A percentile compares a stretch with the other conserved stretches of the same genome.
Conservation (phyloP, 176 grass and related monocot species). For the Triticum turgidum region DNA sequence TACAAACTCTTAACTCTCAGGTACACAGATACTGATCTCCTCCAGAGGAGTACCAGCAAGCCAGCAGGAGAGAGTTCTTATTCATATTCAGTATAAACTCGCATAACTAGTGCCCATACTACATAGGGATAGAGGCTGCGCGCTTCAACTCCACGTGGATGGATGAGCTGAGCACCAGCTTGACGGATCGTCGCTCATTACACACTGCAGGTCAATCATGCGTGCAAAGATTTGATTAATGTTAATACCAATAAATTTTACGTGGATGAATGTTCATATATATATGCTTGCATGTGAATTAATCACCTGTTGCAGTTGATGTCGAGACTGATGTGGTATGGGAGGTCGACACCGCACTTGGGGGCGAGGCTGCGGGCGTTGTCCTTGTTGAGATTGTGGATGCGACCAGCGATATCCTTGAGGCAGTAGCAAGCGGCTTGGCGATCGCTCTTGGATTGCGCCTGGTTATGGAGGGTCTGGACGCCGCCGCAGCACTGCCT, state of each 20-base stretch:
- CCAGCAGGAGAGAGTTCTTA: background rate
- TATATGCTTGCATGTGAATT: background rate
- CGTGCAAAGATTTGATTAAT: background rate
- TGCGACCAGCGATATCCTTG: background rate
- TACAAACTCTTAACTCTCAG: conserved; percentile 1
- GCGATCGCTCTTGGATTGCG: conserved; percentile 11
- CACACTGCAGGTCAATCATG: background rate
- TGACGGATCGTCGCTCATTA: background rate
- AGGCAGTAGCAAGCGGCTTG: conserved; percentile 48
- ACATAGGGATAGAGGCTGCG: background rate
- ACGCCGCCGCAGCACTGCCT: conserved; percentile 34
- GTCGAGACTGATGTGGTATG: conserved; percentile 51
- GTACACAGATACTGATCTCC: background rate
- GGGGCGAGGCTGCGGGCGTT: conserved; percentile 41
- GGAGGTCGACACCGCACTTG: conserved; percentile 56
- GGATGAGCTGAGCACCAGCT: background rate
- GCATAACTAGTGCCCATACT: background rate
- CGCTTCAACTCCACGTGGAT: background rate
- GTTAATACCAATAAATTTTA: background rate
- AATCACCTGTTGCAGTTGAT: conserved; percentile 46
- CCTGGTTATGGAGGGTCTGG: conserved; percentile 21
- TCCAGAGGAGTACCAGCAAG: background rate
- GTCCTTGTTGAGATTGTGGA: conserved; percentile 25
- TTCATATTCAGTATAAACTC: conserved; percentile 8
- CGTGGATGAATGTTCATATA: background rate